Evolutionary conservation across 2,329 filamentous ascomycete genomes (phyloP), one percentile per base, ranked within the genome.

Genomic region (Penicillium carneum): DNA sequence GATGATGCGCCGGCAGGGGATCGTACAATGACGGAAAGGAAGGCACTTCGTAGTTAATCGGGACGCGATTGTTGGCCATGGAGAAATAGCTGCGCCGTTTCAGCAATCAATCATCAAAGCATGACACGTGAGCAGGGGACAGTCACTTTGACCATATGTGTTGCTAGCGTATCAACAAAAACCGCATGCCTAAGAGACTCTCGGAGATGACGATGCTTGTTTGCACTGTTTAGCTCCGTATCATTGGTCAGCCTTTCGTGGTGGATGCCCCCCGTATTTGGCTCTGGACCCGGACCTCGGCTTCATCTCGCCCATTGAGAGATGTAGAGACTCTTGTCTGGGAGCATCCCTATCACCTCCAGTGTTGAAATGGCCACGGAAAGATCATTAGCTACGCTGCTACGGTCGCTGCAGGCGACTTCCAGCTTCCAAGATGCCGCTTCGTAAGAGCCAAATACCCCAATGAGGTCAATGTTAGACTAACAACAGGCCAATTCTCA

Each of bases 11-110:
- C 26, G 84, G 83, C 47, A 88, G 80, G 36, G 90, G 88, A 86
- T 91, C 90, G 80, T 92, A 92, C 62, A 97, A 87, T 39, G 90
- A 91, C 1, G 93, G 93, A 74, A 96, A 97, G 4, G 81, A 76
- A 20, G 92, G 92, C 23, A 86, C 85, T 29, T 77, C 76, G 80
- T 96, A 95, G 74, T 83, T 83, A 36, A 81, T 76, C 0, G 85
- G 85, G 53, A 80, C 76, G 49, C 79, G 79, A 67, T 82, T 78
- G 68, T 76, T 71, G 18, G 72, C 63, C 71, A 77, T 75, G 41
- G 38, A 26, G 34, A 49, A 3, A 6, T 42, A 47, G 51, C 42
- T 59, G 59, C 45, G 50, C 38, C 36, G 8, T 7, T 9, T 49
- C 43, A 61, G 57, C 52, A 5, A 36, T 26, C 11, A 36, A 45